Evolutionary conservation across 495 filamentous ascomycete species (phyloP).

Genomic region (Neurospora sp.): DNA sequence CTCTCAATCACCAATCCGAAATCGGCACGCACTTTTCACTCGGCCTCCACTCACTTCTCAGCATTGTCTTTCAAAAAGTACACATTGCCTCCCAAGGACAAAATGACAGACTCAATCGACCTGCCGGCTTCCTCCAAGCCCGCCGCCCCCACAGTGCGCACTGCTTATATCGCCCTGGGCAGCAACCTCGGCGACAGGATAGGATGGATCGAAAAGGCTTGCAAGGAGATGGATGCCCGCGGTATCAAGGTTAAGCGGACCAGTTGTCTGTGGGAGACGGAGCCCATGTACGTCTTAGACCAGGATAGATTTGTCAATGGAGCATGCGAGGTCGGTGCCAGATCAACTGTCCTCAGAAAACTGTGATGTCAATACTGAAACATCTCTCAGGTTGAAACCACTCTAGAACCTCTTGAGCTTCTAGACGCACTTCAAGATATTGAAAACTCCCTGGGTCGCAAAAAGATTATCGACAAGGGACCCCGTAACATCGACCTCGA

Average conservation of each 20-base stretch:
- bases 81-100: slow-evolving; percentile 10
- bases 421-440: slow-evolving; percentile 74
- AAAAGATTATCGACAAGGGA: slow-evolving; percentile 84
- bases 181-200: slow-evolving; percentile 89
- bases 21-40: neutral
- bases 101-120: neutral
- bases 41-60: neutral
- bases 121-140: neutral
- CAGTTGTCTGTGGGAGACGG: slow-evolving; percentile 86
- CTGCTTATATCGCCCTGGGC: slow-evolving; percentile 77
- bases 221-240: slow-evolving; percentile 58
- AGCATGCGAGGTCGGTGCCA: slow-evolving; percentile 69
- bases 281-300: slow-evolving; percentile 90
- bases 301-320: slow-evolving; percentile 88
- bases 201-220: slow-evolving; percentile 71
- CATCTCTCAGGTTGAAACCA: slow-evolving; percentile 63
- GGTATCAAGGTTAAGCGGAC: slow-evolving; percentile 68
- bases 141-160: slow-evolving; percentile 15
- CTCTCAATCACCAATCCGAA: neutral
- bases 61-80: slow-evolving; percentile 16
- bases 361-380: slow-evolving; percentile 2
- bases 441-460: slow-evolving; percentile 65
- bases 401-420: slow-evolving; percentile 59
- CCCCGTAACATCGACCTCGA: slow-evolving; percentile 91
- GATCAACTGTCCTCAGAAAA: neutral